phyloP scores from a whole-genome alignment of 2,329 filamentous ascomycete species.

The Emmonsiellopsis sp. region DNA sequence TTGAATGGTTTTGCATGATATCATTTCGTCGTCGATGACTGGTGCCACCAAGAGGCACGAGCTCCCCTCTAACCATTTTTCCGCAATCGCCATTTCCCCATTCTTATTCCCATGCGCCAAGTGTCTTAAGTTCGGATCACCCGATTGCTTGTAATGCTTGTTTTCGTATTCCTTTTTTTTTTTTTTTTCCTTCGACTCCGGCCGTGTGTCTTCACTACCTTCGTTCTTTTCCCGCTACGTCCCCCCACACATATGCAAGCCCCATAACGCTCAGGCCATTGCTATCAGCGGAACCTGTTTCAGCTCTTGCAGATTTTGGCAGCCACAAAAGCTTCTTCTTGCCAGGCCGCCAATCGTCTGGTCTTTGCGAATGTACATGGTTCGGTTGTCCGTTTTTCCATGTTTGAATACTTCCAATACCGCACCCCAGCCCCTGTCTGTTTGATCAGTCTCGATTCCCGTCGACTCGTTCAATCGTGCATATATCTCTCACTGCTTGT shows the following conservation, averaged over 20 bases:
- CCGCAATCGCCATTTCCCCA: neutral
- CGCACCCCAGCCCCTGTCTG: neutral
- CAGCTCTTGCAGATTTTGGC: too few species aligned
- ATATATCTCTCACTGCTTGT: too few species aligned
- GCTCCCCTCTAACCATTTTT: too few species aligned
- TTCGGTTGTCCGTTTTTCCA: neutral
- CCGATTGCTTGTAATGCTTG: slow-evolving; percentile 11
- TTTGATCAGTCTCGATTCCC: too few species aligned
- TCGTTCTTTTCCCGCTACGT: neutral
- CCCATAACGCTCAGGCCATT: too few species aligned
- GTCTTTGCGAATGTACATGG: too few species aligned
- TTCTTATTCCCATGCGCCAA: slow-evolving; percentile 6
- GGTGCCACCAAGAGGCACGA: neutral
- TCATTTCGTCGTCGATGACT: neutral
- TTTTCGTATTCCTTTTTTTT: slow-evolving; percentile 8
- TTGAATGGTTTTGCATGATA: neutral
- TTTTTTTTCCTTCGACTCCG: neutral
- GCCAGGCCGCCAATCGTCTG: neutral
- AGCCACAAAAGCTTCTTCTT: neutral
- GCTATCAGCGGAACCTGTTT: too few species aligned
- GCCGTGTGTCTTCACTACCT: neutral
- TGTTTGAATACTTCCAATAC: neutral
- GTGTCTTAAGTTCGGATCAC: neutral
- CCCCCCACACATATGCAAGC: neutral
- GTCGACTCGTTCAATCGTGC: too few species aligned